phyloP scores from a whole-genome alignment of 2,329 filamentous ascomycete genomes.

The Leptographium lundbergii region DNA sequence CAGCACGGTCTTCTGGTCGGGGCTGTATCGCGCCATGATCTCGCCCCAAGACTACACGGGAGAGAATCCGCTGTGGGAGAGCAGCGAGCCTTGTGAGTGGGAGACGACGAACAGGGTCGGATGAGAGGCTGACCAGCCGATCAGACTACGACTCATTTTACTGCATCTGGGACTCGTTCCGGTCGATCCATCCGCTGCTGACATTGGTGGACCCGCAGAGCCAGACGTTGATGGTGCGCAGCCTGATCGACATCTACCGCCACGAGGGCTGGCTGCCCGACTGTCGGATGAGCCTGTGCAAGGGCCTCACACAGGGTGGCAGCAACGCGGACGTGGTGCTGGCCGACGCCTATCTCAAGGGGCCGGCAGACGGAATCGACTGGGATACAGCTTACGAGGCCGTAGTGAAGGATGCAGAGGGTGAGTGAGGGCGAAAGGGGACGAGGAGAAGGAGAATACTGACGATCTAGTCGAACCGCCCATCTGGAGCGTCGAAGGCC shows the following conservation, averaged over 20 bases:
- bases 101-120: not conserved
- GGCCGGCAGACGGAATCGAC: slow-evolving; percentile 43
- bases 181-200: slow-evolving; percentile 52
- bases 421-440: slow-evolving; percentile 20
- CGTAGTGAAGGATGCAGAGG: slow-evolving; percentile 57
- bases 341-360: slow-evolving; percentile 41
- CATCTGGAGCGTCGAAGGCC: slow-evolving; percentile 58
- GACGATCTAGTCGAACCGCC: slow-evolving; percentile 41
- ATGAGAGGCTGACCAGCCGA: not conserved
- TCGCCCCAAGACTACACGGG: slow-evolving; percentile 62
- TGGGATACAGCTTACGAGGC: slow-evolving; percentile 63
- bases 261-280: slow-evolving; percentile 56
- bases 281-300: slow-evolving; percentile 55
- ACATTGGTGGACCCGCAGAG: slow-evolving; percentile 51
- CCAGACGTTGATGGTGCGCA: slow-evolving; percentile 53
- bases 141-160: slow-evolving; percentile 56
- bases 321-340: slow-evolving; percentile 58
- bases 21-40: slow-evolving; percentile 54
- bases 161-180: slow-evolving; percentile 59
- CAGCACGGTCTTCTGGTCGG: slow-evolving; percentile 57
- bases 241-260: slow-evolving; percentile 53
- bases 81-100: slow-evolving; percentile 39
- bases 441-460: not conserved
- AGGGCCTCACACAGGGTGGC: slow-evolving; percentile 55
- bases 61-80: slow-evolving; percentile 54